A percentile compares a stretch with the other conserved stretches of the same genome.
Conservation (phyloP, 768 basidiomycete species). For the Polyporus arcularius region DNA sequence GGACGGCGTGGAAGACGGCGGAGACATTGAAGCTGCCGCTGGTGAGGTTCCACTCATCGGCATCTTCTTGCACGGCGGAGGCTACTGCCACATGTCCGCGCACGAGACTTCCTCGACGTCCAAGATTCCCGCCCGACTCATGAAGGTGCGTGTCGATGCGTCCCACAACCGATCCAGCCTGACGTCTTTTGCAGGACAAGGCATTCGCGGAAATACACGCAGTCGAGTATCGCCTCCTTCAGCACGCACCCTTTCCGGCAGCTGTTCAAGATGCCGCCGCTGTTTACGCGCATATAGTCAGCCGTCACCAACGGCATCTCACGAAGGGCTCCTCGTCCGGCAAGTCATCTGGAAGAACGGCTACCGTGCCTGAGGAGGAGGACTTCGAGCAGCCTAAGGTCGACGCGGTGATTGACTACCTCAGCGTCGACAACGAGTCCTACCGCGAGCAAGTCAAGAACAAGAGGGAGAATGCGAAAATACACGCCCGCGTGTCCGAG, state of each 20-base stretch:
- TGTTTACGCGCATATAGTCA: slow-evolving; percentile 49
- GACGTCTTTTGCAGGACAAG: slow-evolving; percentile 25
- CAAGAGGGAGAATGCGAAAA: slow-evolving; percentile 12
- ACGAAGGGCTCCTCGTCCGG: neutral
- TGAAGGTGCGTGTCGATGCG: slow-evolving; percentile 35
- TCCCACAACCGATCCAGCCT: neutral
- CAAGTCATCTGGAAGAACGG: neutral
- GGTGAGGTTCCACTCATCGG: slow-evolving; percentile 41
- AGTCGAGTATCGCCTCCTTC: slow-evolving; percentile 54
- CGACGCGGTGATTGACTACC: slow-evolving; percentile 3
- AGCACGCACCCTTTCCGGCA: slow-evolving; percentile 55
- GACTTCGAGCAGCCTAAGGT: neutral
- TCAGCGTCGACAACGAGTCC: slow-evolving; percentile 6
- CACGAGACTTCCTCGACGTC: slow-evolving; percentile 51
- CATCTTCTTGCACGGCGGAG: slow-evolving; percentile 56
- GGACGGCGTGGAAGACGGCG: slow-evolving; percentile 16
- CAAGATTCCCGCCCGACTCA: slow-evolving; percentile 47
- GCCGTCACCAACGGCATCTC: slow-evolving; percentile 19
- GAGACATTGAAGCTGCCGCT: slow-evolving; percentile 26
- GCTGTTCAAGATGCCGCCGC: slow-evolving; percentile 54
- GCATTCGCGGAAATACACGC: slow-evolving; percentile 39
- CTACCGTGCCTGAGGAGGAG: neutral
- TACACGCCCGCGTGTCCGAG: slow-evolving; percentile 9
- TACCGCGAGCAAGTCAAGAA: slow-evolving; percentile 6
- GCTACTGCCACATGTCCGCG: slow-evolving; percentile 59